phyloP scores from a whole-genome alignment of 1,284 basidiomycete genomes.

The Agaricales sp. region DNA sequence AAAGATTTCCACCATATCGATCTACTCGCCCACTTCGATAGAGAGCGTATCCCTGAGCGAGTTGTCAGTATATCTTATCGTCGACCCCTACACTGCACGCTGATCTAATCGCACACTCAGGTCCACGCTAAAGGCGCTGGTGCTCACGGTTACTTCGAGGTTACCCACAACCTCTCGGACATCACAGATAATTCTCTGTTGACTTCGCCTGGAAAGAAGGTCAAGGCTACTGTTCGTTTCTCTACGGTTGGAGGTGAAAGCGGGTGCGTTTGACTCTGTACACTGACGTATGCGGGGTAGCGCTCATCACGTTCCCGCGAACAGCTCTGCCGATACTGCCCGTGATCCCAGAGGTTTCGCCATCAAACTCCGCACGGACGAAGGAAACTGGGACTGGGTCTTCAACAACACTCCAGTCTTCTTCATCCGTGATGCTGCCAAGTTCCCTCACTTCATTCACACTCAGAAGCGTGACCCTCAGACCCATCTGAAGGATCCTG shows the following conservation, averaged over 20 bases:
- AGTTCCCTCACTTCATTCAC: slow-evolving; percentile 92
- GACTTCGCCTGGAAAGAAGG: slow-evolving; percentile 60
- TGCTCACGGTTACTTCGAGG: slow-evolving; percentile 88
- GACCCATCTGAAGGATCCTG: slow-evolving; percentile 77
- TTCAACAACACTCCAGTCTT: slow-evolving; percentile 90
- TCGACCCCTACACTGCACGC: slow-evolving; percentile 3
- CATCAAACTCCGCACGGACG: slow-evolving; percentile 81
- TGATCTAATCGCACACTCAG: slow-evolving; percentile 21
- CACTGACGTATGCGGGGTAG: too few relatives aligned
- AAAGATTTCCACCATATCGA: slow-evolving; percentile 85
- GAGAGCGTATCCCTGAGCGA: slow-evolving; percentile 93
- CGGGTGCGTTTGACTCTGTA: too few relatives aligned
- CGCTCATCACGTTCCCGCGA: too few relatives aligned
- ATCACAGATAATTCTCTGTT: slow-evolving; percentile 70
- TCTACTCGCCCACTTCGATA: slow-evolving; percentile 83
- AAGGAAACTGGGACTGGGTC: slow-evolving; percentile 89
- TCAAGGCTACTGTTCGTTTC: slow-evolving; percentile 71
- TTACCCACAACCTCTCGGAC: slow-evolving; percentile 76
- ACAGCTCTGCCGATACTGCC: slow-evolving; percentile 84
- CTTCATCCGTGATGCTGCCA: slow-evolving; percentile 77
- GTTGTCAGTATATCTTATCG: slow-evolving; percentile 49
- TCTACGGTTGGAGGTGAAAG: slow-evolving; percentile 83
- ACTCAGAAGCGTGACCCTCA: slow-evolving; percentile 90
- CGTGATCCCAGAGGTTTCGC: slow-evolving; percentile 91
- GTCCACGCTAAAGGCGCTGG: slow-evolving; percentile 83